Base-by-base conservation (phyloP, 352 stramenopile species). In the Halophytophthora batemanensis region DNA sequence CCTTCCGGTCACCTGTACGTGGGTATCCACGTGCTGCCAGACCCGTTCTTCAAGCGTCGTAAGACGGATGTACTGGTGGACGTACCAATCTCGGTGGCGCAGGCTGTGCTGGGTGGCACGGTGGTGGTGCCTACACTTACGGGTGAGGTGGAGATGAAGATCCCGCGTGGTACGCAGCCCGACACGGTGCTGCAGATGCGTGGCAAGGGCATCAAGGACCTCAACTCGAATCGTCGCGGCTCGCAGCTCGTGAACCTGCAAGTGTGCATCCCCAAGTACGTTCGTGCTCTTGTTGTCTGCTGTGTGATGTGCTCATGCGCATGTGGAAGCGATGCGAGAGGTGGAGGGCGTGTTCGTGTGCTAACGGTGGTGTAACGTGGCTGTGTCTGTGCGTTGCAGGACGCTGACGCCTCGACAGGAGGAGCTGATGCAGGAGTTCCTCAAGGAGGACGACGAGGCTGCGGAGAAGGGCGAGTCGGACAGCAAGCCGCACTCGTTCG, bases 161-260 rank as follows among this genome's bases (percentile, higher is more conserved):
- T 95, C 47, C 95, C 95, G 10, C 91, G 91, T 42, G 96, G 96
- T 50, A 97, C 87, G 22, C 96, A 99, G 77, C 91, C 96, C 7
- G 95, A 97, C 59, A 93, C 94, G 21, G 95, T 98, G 56, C 74
- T 99, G 25, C 86, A 98, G 64, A 93, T 99, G 64, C 85, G 96
- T 40, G 93, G 94, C 37, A 98, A 98, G 69, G 96, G 96, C 42
- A 98, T 99, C 47, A 96, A 95, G 56, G 77, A 96, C 46, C 78
- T 99, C 51, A 96, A 96, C 61, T 93, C 89, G 42, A 86, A 81
- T 55, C 82, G 87, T 51, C 80, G 90, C 28, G 97, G 96, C 42
- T 97, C 98, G 64, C 97, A 99, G 69, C 77, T 98, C 38, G 96
- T 99, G 29, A 97, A 98, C 57, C 53, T 99, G 25, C 96, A 98